A percentile compares a stretch with the other conserved stretches of the same genome.
Conservation (phyloP, 805 yeast species). For the Kodamaea hsintzibuensis region DNA sequence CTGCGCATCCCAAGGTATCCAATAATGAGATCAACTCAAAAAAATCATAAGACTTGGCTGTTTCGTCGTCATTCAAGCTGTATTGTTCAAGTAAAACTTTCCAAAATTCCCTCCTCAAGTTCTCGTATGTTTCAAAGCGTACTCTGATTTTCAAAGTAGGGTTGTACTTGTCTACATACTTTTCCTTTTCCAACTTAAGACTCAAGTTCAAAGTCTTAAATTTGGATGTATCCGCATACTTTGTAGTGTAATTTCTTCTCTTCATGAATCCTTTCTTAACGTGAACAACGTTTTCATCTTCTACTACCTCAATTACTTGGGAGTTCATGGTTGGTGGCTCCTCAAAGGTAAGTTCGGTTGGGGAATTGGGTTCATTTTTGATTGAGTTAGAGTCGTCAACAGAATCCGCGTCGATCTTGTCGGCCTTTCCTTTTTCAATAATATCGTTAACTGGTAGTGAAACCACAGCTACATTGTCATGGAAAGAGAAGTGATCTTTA, state of each 20-base stretch:
- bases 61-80: slow-evolving; percentile 37
- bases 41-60: slow-evolving; percentile 45
- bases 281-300: slow-evolving; percentile 33
- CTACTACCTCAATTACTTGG: slow-evolving; percentile 19
- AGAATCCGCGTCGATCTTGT: not conserved
- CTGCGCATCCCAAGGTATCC: slow-evolving; percentile 58
- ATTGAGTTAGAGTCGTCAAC: not conserved
- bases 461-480: slow-evolving; percentile 77
- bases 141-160: slow-evolving; percentile 63
- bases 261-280: slow-evolving; percentile 27
- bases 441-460: slow-evolving; percentile 57
- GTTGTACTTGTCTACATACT: slow-evolving; percentile 37
- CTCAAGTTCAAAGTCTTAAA: slow-evolving; percentile 44
- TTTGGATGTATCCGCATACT: slow-evolving; percentile 39
- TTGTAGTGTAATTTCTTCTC: slow-evolving; percentile 30
- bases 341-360: not conserved
- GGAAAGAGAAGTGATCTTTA: slow-evolving; percentile 77
- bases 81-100: slow-evolving; percentile 56
- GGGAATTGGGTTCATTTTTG: not conserved
- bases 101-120: slow-evolving; percentile 72
- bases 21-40: slow-evolving; percentile 65
- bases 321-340: not conserved
- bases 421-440: slow-evolving; percentile 18
- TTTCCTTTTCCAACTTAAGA: slow-evolving; percentile 30
- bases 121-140: slow-evolving; percentile 65